Base-by-base conservation (phyloP, 2,329 filamentous ascomycete genomes). In the Domatiomyces catenatus region DNA sequence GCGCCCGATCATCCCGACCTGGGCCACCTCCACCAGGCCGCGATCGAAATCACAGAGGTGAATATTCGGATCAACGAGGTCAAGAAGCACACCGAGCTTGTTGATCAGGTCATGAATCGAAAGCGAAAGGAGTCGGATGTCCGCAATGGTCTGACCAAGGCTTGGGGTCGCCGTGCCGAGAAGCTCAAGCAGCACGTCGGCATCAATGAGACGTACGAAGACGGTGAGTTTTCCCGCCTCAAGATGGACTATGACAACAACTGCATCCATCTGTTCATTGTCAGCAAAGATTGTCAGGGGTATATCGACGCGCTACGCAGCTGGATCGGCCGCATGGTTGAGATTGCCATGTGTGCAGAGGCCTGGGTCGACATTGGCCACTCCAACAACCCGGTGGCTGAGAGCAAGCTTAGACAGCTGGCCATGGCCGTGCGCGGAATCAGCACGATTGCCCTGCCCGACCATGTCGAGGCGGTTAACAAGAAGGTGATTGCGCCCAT, bases 371-470 rank as follows among this genome's bases (percentile, higher is more conserved):
- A 80, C 51, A 71, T 77, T 18, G 69, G 71, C 1, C 81, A 82
- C 10, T 84, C 83, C 47, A 80, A 76, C 52, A 81, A 87, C 64
- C 81, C 86, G 0, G 89, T 96, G 64, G 72, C 93, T 42, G 89
- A 95, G 67, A 89, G 84, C 71, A 94, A 93, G 64, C 96, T 90
- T 86, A 84, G 88, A 47, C 85, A 83, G 54, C 92, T 94, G 67
- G 90, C 88, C 58, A 80, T 88, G 61, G 84, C 84, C 32, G 85
- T 94, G 68, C 79, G 85, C 56, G 89, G 95, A 60, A 80, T 96
- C 56, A 82, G 89, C 61, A 84, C 82, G 53, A 79, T 88, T 56
- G 84, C 85, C 3, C 73, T 96, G 19, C 84, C 88, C 53, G 84
- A 90, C 58, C 89, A 95, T 72, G 82, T 89, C 42, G 57, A 59